Percentiles rank a stretch among this genome's conserved stretches.
phyloP scores from a whole-genome alignment of 164 flowering plant genomes.

The Malania oleifera region DNA sequence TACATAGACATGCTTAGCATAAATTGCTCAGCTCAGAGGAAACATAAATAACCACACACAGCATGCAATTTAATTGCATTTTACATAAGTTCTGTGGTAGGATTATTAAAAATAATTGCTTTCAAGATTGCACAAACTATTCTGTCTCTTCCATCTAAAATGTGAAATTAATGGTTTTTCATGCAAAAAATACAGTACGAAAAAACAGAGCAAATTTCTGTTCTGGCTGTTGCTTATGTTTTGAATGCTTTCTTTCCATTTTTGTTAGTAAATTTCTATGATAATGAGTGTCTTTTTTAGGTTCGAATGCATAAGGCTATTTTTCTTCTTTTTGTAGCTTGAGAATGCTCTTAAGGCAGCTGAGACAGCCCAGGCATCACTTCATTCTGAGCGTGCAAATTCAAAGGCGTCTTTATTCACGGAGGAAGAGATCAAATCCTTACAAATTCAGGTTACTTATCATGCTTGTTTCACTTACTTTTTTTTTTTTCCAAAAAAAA shows the following conservation, averaged over 20 bases:
- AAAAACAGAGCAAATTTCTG: no score
- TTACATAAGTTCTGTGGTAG: no score
- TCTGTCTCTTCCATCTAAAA: no score
- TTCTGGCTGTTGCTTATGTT: not conserved
- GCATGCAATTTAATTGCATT: no score
- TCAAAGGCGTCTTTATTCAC: conserved; percentile 47
- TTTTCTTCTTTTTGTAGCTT: conserved; percentile 34
- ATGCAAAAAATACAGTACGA: no score
- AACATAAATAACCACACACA: no score
- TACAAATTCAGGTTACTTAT: conserved; percentile 71
- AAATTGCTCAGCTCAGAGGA: no score
- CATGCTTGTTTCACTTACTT: not conserved
- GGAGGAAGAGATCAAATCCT: conserved; percentile 78
- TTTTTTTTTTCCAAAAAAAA: not conserved
- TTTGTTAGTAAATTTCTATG: not conserved
- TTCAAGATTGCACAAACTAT: no score
- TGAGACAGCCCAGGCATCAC: conserved; percentile 59
- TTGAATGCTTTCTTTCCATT: no score
- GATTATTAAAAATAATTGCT: no score
- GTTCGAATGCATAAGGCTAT: not conserved
- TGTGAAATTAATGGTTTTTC: no score
- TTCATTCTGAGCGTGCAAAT: conserved; percentile 60
- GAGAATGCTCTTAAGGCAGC: conserved; percentile 76
- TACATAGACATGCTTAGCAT: no score
- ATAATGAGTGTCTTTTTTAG: not conserved